Base-by-base conservation (phyloP, 306 rosid species). In the Trifolium dubium region DNA sequence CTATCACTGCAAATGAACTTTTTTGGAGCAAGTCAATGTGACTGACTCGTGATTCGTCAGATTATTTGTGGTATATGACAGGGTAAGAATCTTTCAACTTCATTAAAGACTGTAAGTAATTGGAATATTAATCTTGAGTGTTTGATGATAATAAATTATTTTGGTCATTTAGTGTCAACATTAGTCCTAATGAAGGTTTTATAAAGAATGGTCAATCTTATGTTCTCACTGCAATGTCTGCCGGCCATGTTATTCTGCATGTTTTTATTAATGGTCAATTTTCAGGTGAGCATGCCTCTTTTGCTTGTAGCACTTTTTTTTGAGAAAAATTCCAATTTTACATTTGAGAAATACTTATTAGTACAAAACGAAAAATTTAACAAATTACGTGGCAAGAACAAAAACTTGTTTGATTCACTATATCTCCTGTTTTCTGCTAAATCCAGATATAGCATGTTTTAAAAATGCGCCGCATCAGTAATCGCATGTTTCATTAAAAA, bases 1-100 rank as follows among this genome's bases (percentile, higher is more conserved):
- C 23, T 23, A 23, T 23, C 23, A 23, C 23, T 23, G 23, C 23
- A 23, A 23, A 23, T 23, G 23, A 23, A 23, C 23, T 23, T 23
- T 23, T 23, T 23, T 23, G 23, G 23, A 23, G 23, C 23, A 23
- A 23, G 23, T 23, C 23, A 23, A 23, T 23, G 23, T 23, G 23
- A 23, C 23, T 88, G 74, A 90, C 98, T n/a, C 65, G 85, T 39
- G 98, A 91, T 82, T 67, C 86, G 17, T 73, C 87, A n/a, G 98
- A 93, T 72, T 93, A 93, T 72, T 68, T 93, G 61, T 93, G 98
- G 98, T 93, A 93, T 72, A 79, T 87, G 77, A 89, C 98, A 71
- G 92, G 88, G 98, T 90, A 85, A 80, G 82, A 37, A 68, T 69
- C 78, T 67, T 64, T 62, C 67, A 71, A 75, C 66, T 47, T 28